Evolutionary conservation across 2,329 filamentous ascomycete species (phyloP).

Genomic region (Epichloe elymi): DNA sequence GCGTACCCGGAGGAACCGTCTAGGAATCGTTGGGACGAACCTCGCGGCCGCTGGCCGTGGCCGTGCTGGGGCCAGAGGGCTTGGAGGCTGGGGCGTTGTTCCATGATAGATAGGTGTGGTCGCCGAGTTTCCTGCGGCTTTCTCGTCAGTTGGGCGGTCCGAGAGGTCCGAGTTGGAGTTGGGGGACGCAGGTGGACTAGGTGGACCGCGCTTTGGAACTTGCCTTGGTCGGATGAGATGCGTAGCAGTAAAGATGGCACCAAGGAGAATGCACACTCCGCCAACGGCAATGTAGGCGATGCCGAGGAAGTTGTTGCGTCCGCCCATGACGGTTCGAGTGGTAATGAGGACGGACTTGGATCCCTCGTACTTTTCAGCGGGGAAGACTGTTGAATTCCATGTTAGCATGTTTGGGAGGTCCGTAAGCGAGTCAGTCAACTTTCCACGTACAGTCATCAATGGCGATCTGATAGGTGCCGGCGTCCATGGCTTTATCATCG

Average conservation of each 20-base stretch:
- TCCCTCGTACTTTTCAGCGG: conserved; percentile 63
- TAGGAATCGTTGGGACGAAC: conserved; percentile 31
- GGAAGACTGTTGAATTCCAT: conserved; percentile 50
- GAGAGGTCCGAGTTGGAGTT: neutral
- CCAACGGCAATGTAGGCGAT: conserved; percentile 94
- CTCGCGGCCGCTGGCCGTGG: conserved; percentile 44
- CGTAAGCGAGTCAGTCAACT: no score
- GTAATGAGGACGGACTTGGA: conserved; percentile 85
- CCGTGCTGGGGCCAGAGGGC: conserved; percentile 26
- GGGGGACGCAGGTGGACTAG: conserved; percentile 2
- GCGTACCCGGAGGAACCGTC: conserved; percentile 17
- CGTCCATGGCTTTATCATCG: conserved; percentile 51
- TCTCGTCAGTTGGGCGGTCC: neutral
- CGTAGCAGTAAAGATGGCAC: conserved; percentile 74
- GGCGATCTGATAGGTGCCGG: conserved; percentile 62
- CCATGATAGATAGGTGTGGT: conserved; percentile 96
- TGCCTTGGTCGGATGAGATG: conserved; percentile 86
- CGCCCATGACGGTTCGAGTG: conserved; percentile 84
- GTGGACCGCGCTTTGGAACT: conserved; percentile 15
- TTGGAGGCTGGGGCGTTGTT: conserved; percentile 48
- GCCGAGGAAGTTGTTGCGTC: conserved; percentile 87
- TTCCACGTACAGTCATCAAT: conserved; percentile 61
- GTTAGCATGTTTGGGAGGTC: neutral
- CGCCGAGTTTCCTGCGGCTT: conserved; percentile 72
- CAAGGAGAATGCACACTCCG: conserved; percentile 81